Evolutionary conservation across 495 filamentous ascomycete species (phyloP).

Genomic region (Ramalina peruviana): DNA sequence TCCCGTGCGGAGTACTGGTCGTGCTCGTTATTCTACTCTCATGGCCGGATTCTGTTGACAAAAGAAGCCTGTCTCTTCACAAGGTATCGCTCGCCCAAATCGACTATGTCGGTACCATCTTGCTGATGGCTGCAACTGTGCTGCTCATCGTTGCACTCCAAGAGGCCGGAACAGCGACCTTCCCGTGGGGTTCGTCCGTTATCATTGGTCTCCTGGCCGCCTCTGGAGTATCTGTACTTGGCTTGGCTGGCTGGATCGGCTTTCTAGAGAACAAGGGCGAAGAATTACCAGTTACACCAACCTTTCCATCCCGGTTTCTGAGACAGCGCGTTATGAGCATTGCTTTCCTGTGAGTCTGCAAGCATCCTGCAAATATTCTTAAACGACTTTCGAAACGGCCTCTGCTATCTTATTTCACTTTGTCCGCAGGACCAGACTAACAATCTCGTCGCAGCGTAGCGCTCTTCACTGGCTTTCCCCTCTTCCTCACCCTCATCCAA

Average conservation of each 20-base stretch:
- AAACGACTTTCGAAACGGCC: too few relatives aligned
- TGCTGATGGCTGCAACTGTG: slow-evolving; percentile 39
- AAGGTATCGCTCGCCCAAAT: slow-evolving; percentile 20
- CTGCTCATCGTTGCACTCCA: slow-evolving; percentile 45
- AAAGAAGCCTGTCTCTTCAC: too few relatives aligned
- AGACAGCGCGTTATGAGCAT: slow-evolving; percentile 23
- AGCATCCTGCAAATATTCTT: too few relatives aligned
- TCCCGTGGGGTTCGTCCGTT: slow-evolving; percentile 25
- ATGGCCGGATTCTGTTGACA: slow-evolving; percentile 2
- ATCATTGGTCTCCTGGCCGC: slow-evolving; percentile 33
- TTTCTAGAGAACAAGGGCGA: background rate
- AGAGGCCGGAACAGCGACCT: slow-evolving; percentile 34
- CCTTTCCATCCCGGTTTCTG: slow-evolving; percentile 26
- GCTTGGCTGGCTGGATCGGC: slow-evolving; percentile 26
- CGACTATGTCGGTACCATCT: slow-evolving; percentile 42
- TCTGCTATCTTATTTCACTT: too few relatives aligned
- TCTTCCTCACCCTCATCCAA: slow-evolving; percentile 39
- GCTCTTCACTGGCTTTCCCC: slow-evolving; percentile 38
- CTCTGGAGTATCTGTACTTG: slow-evolving; percentile 21
- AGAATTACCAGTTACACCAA: slow-evolving; percentile 13
- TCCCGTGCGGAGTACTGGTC: slow-evolving; percentile 31
- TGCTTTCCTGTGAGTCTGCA: background rate
- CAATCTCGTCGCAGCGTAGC: background rate
- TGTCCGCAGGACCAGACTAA: background rate
- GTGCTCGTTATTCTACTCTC: slow-evolving; percentile 31